Conservation (phyloP, 1,139 yeast genomes). For the Yamadazyma oceani region DNA sequence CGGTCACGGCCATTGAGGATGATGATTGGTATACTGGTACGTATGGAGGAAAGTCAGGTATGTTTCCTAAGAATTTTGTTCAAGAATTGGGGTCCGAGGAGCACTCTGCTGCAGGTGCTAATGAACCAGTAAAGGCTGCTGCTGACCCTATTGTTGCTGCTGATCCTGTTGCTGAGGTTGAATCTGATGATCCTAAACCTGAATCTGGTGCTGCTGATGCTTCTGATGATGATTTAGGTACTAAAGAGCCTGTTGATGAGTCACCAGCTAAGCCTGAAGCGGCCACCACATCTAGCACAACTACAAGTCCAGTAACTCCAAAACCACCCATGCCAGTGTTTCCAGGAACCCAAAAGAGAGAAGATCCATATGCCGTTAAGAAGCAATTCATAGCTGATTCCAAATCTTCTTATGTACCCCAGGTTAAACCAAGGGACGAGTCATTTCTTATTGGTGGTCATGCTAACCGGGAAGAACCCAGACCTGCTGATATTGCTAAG, state of each 20-base stretch:
- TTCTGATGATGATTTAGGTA: too few relatives aligned
- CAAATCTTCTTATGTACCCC: conserved; percentile 47
- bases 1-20: conserved; percentile 77
- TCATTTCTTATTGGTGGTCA: conserved; percentile 33
- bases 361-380: conserved; percentile 45
- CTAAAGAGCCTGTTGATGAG: not conserved
- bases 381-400: conserved; percentile 45
- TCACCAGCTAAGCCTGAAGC: not conserved
- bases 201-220: not conserved
- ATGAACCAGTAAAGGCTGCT: too few relatives aligned
- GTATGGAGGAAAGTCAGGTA: conserved; percentile 61
- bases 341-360: conserved; percentile 24
- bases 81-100: conserved; percentile 26
- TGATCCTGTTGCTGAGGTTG: not conserved
- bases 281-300: not conserved
- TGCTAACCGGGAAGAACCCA: conserved; percentile 23
- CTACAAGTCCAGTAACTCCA: conserved; percentile 1
- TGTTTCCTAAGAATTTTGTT: conserved; percentile 89
- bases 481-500: conserved; percentile 16
- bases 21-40: conserved; percentile 89
- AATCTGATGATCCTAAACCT: not conserved
- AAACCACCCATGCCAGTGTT: conserved; percentile 25
- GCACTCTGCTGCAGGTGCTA: conserved; percentile 11
- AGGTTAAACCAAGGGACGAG: conserved; percentile 43
- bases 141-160: not conserved